phyloP scores from a whole-genome alignment of 305 asterid species.

The Fraxinus platypoda region DNA sequence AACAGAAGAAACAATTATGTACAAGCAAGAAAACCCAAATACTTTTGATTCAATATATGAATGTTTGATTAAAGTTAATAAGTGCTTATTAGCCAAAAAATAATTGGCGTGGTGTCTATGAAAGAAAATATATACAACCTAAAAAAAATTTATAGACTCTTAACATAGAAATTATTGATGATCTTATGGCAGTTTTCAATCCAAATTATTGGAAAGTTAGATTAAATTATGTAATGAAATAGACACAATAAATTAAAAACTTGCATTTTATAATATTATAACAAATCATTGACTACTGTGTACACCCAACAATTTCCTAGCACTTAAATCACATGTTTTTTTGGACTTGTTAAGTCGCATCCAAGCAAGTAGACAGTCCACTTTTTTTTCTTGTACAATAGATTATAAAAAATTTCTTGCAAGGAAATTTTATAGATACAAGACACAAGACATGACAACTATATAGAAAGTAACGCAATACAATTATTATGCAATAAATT shows the following conservation, averaged over 20 bases:
- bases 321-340: constrained; percentile 27
- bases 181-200: not conserved
- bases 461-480: constrained; percentile 5
- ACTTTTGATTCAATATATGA: too few relatives aligned
- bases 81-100: too few relatives aligned
- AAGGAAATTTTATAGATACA: not conserved
- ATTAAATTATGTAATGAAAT: not conserved
- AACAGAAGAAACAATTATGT: too few relatives aligned
- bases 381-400: not conserved
- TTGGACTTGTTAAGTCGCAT: constrained; percentile 7
- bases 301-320: not conserved
- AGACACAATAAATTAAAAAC: not conserved
- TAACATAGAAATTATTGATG: not conserved
- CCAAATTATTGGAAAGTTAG: not conserved
- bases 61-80: too few relatives aligned
- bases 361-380: not conserved
- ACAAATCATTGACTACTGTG: not conserved
- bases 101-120: not conserved
- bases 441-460: not conserved
- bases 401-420: not conserved
- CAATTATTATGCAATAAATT: not conserved
- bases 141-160: not conserved
- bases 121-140: not conserved
- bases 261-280: not conserved
- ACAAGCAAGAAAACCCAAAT: too few relatives aligned